A percentile compares a stretch with the other conserved stretches of the same genome.
phyloP scores from a whole-genome alignment of 176 grass and related monocot genomes.

The sorghum (Sorghum bicolor) region Sorghum_bicolor_NCBIv3 NC_012877.2:51924501-51925000 shows the following conservation, averaged over 20 bases:
- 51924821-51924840: not conserved
- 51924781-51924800: not conserved
- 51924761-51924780: constrained; percentile 1
- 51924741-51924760: not conserved
- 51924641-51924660: not conserved
- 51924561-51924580: not conserved
- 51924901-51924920: not conserved
- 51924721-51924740: not conserved
- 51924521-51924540: not conserved
- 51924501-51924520: not conserved
- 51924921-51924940: not conserved
- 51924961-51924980: not conserved
- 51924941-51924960: not conserved
- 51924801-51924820: not conserved
- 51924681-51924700: not conserved
- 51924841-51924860: not conserved
- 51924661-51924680: not conserved
- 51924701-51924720: not conserved
- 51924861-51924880: constrained; percentile 5
- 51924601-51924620: not conserved
- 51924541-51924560: not conserved
- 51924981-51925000: not conserved
- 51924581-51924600: not conserved
- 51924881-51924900: constrained; percentile 9
- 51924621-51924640: not conserved